Percentiles rank a stretch among this genome's conserved stretches.
Evolutionary conservation across 352 stramenopile genomes (phyloP).

Genomic region (Globisporangium camurandrum): DNA sequence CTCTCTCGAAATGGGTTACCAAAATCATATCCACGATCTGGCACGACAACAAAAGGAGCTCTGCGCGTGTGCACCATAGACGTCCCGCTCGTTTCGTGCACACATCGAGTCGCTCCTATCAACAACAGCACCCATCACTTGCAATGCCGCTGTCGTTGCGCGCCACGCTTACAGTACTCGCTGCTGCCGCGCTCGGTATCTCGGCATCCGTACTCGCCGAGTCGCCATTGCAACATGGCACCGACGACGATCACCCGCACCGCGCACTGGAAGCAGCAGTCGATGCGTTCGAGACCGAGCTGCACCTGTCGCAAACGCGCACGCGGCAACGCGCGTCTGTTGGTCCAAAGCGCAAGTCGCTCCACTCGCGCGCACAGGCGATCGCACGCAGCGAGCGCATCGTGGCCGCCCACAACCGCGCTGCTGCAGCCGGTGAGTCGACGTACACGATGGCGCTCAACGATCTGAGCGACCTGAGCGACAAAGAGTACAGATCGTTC

Average conservation of each 20-base stretch:
- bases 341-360: slow-evolving; percentile 36
- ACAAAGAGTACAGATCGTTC: slow-evolving; percentile 57
- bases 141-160: not conserved
- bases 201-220: not conserved
- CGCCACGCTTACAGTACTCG: not conserved
- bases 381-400: slow-evolving; percentile 31
- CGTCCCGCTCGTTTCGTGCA: not conserved
- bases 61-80: too few relatives aligned
- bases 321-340: slow-evolving; percentile 1
- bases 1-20: too few relatives aligned
- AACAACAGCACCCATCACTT: not conserved
- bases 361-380: slow-evolving; percentile 31
- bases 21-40: too few relatives aligned
- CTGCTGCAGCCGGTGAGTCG: slow-evolving; percentile 26
- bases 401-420: slow-evolving; percentile 37
- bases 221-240: not conserved
- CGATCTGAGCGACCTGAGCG: slow-evolving; percentile 55
- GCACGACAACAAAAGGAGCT: too few relatives aligned
- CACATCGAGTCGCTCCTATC: not conserved
- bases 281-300: not conserved
- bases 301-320: not conserved
- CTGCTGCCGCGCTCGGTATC: not conserved
- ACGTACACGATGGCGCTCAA: slow-evolving; percentile 60
- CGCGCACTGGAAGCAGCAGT: not conserved
- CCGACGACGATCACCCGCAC: not conserved